Evolutionary conservation across 345 rosid genomes (phyloP), one percentile per base, ranked within the genome.

Genomic region (Dipteronia dyeriana): DNA sequence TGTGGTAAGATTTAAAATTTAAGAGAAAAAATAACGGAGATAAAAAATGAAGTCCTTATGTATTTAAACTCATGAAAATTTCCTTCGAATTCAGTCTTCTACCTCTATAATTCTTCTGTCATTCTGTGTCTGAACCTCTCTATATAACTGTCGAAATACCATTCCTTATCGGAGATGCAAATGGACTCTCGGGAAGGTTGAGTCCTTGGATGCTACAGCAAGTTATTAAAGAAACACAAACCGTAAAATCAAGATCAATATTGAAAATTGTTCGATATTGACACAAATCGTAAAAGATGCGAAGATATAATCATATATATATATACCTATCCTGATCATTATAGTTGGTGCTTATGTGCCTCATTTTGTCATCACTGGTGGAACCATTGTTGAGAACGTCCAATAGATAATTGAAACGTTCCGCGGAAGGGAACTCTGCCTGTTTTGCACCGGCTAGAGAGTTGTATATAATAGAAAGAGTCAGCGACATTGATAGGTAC

Each of bases 151-250:
- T 89, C 9, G 98, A 90, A 81, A 93, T 91, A 51, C 91, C 87
- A 47, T 86, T 87, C 70, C 90, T 85, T 29, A 82, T 79, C 16
- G 85, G 75, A 73, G 91, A 77, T 59, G 98, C 90, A 82, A 96
- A 96, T 1, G 98, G 97, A 86, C 97, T 93, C 76, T 96, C 97
- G 0, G 99, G 99, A 79, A 93, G 93, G 74, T 91, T 82, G 39
- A 87, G 73, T 78, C 88, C 93, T 76, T 87, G 90, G 82, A 81
- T 87, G 85, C 91, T 56, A 76, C 80, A 73, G 78, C 82, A 73
- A 25, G 8, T 31, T 60, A 45, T 31, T 29, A 26, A 47, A 76
- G n/a, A n/a, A 64, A 25, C 22, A 41, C 8, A 53, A 25, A 19
- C 49, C 10, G 53, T 7, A 9, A 25, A 6, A 13, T 23, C 49